phyloP scores from a whole-genome alignment of 1,284 basidiomycete genomes.

The Leccinum olivaceoglutinosum region DNA sequence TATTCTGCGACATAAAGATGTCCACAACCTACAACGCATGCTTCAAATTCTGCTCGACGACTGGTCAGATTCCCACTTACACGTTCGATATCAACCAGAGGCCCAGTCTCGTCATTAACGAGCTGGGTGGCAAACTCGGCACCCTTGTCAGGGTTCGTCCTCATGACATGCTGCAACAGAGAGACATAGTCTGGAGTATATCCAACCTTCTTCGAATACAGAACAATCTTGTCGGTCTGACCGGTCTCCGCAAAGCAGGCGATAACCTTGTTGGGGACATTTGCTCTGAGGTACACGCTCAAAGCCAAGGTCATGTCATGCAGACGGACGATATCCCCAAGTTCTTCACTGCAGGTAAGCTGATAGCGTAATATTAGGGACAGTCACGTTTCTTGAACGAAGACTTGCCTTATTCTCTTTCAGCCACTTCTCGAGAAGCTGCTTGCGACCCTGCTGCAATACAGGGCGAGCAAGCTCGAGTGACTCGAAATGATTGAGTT shows the following conservation, averaged over 20 bases:
- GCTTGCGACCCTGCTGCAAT: conserved; percentile 94
- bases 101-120: conserved; percentile 89
- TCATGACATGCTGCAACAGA: conserved; percentile 96
- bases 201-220: conserved; percentile 97
- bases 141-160: conserved; percentile 95
- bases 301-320: conserved; percentile 99
- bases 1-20: conserved; percentile 99
- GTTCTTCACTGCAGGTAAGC: conserved; percentile 98
- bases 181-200: conserved; percentile 93
- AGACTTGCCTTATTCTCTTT: conserved; percentile 92
- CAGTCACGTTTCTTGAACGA: not conserved
- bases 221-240: conserved; percentile 96
- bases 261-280: conserved; percentile 97
- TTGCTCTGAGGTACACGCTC: conserved; percentile 96
- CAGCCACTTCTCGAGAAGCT: conserved; percentile 97
- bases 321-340: conserved; percentile 93
- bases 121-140: conserved; percentile 97
- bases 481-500: conserved; percentile 95
- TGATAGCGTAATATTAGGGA: conserved; percentile 29
- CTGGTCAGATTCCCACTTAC: conserved; percentile 37
- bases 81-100: conserved; percentile 91
- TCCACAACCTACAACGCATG: conserved; percentile 69
- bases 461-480: conserved; percentile 96
- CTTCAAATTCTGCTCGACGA: conserved; percentile 4
- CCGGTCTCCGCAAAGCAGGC: conserved; percentile 99